These are phyloP conservation scores for Flueggea neowawraea DNA, from an alignment of 441 rosid species.

Conservation along the genomic window DNA sequence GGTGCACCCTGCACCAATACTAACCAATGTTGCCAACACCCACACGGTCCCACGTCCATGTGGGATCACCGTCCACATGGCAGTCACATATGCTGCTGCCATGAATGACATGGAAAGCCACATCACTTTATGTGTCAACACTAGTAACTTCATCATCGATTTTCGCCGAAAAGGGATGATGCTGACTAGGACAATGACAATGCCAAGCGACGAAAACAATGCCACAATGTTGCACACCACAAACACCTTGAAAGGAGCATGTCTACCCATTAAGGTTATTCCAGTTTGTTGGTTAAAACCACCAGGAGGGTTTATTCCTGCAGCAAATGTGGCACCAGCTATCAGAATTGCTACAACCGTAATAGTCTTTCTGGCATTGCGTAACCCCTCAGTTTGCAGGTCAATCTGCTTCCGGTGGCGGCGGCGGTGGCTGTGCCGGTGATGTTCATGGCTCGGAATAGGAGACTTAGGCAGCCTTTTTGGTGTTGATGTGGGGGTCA, in stretches of 20 bases:
- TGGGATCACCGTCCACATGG: conserved; percentile 48
- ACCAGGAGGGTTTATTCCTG: conserved; percentile 61
- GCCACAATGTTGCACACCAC: conserved; percentile 49
- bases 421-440: conserved; percentile 14
- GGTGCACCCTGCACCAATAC: conserved; percentile 41
- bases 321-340: conserved; percentile 54
- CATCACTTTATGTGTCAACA: conserved; percentile 47
- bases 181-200: conserved; percentile 48
- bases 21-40: conserved; percentile 29
- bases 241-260: conserved; percentile 42
- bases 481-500: conserved; percentile 1
- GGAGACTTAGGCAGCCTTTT: conserved; percentile 14
- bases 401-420: conserved; percentile 38
- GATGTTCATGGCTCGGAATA: background rate
- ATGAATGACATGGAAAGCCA: conserved; percentile 53
- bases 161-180: conserved; percentile 49
- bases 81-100: conserved; percentile 46
- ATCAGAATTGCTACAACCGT: conserved; percentile 46
- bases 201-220: conserved; percentile 40
- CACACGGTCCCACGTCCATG: conserved; percentile 25
- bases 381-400: conserved; percentile 40
- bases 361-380: conserved; percentile 55
- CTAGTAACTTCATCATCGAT: conserved; percentile 37
- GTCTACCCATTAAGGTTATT: conserved; percentile 20
- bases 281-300: conserved; percentile 38